Base-by-base conservation (phyloP, 2,329 filamentous ascomycete species). In the Simplicillium sp. region DNA sequence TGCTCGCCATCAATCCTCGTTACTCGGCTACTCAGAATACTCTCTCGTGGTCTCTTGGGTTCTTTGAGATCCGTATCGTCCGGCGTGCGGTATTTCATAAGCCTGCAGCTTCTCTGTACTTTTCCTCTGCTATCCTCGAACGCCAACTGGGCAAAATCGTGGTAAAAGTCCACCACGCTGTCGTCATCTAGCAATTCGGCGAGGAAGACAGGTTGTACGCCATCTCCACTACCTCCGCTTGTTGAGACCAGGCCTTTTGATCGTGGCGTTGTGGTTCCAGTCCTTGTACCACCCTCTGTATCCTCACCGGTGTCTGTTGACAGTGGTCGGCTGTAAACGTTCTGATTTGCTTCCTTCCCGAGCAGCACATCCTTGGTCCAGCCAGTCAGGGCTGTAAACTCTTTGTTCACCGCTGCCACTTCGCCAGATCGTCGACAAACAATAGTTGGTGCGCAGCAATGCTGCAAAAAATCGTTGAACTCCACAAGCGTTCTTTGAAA, bases 131-230 rank as follows among this genome's bases (percentile, higher is more conserved):
- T 88, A 57, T 96, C 88, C 29, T 87, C 87, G 61, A 96, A 97
- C 1, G 90, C 90, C 3, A 97, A 72, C 47, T 89, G 82, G 1
- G 90, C 84, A 63, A 94, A 97, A 58, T 97, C 88, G 51, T 96
- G 89, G 59, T 96, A 95, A 59, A 96, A 97, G 50, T 94, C 82
- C 4, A 96, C 82, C 1, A 94, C 88, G 43, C 83, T 89, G 53
- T 95, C 87, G 48, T 96, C 88, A 52, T 97, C 92, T 50, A 98
- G 76, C 28, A 98, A 70, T 59, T 97, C 90, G 0, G 90, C 87
- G 37, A 97, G 72, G 54, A 95, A 95, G 2, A 96, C 87, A 0
- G 89, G 84, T 46, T 89, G 84, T 3, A 75, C 72, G 40, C 75
- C 70, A 7, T 67, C 71, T 32, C 68, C 65, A 18, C 63, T 59